phyloP scores from a whole-genome alignment of 2,329 filamentous ascomycete species.

The Colletotrichum sp. region DNA sequence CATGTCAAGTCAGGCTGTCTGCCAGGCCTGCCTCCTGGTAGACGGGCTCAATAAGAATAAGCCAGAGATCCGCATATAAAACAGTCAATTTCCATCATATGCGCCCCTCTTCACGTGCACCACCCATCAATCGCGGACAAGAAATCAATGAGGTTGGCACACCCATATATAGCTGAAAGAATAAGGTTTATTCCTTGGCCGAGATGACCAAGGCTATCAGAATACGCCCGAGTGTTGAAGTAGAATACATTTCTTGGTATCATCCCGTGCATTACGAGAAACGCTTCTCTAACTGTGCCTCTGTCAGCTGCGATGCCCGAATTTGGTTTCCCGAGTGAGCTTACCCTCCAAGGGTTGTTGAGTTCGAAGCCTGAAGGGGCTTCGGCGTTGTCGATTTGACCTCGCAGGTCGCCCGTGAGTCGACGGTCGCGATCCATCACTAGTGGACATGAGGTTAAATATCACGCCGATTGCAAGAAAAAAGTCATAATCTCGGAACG shows the following conservation, averaged over 20 bases:
- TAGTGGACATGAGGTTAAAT: slow-evolving; percentile 31
- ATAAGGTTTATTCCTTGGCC: not conserved
- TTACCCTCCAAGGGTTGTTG: slow-evolving; percentile 69
- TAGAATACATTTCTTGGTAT: slow-evolving; percentile 1
- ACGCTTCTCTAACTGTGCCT: slow-evolving; percentile 56
- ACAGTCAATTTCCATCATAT: not conserved
- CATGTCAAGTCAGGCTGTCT: slow-evolving; percentile 91
- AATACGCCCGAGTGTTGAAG: not conserved
- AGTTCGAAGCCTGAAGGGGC: slow-evolving; percentile 67
- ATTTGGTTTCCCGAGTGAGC: slow-evolving; percentile 24
- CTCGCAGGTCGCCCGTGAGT: slow-evolving; percentile 63
- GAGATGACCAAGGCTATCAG: not conserved
- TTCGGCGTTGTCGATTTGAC: slow-evolving; percentile 59
- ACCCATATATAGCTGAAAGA: not conserved
- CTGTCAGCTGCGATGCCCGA: slow-evolving; percentile 19
- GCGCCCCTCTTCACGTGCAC: not conserved
- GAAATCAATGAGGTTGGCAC: not conserved
- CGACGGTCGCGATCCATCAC: slow-evolving; percentile 71
- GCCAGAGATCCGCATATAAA: slow-evolving; percentile 60
- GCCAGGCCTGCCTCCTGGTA: slow-evolving; percentile 90
- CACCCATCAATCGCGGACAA: not conserved
- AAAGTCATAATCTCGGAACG: not conserved
- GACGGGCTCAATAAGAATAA: slow-evolving; percentile 88
- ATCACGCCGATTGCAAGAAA: not conserved
- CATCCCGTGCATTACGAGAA: slow-evolving; percentile 41